These are phyloP conservation scores for Nicotiana noctiflora DNA, from an alignment of 257 asterid species.

Conservation along the genomic window DNA sequence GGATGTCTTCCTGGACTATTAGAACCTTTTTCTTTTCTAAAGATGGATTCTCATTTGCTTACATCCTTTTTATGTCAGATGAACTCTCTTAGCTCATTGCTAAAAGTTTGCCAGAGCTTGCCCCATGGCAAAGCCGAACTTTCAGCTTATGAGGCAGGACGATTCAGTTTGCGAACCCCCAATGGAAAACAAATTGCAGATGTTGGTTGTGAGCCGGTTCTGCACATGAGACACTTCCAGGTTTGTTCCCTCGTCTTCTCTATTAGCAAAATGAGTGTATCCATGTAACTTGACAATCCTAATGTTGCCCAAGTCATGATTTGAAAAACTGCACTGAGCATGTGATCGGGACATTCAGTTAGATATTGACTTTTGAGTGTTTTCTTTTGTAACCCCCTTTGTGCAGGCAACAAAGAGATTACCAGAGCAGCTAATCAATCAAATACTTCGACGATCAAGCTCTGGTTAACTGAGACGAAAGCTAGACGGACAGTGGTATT, in stretches of 20 bases:
- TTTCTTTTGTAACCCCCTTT: neutral
- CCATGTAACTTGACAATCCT: neutral
- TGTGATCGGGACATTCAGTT: neutral
- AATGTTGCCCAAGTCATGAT: neutral
- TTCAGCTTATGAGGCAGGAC: conserved; percentile 68
- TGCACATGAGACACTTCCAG: conserved; percentile 97
- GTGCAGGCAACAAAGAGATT: conserved; percentile 68
- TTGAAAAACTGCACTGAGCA: neutral
- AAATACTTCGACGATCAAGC: conserved; percentile 41
- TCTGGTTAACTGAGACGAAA: neutral
- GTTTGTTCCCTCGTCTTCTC: conserved; percentile 23
- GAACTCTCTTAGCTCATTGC: conserved; percentile 84
- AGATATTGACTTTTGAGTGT: neutral
- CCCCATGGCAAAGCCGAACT: conserved; percentile 49
- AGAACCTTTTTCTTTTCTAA: neutral
- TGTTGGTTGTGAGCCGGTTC: conserved; percentile 94
- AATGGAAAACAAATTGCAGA: conserved; percentile 81
- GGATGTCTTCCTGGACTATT: neutral
- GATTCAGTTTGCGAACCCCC: conserved; percentile 75
- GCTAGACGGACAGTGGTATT: neutral
- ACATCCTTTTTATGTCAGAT: conserved; percentile 34
- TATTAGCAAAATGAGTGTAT: neutral
- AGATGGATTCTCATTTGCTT: neutral
- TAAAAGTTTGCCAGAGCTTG: conserved; percentile 61
- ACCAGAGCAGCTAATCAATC: conserved; percentile 69